Evolutionary conservation across 352 stramenopile species (phyloP).

Genomic region (Pythium sp.): DNA sequence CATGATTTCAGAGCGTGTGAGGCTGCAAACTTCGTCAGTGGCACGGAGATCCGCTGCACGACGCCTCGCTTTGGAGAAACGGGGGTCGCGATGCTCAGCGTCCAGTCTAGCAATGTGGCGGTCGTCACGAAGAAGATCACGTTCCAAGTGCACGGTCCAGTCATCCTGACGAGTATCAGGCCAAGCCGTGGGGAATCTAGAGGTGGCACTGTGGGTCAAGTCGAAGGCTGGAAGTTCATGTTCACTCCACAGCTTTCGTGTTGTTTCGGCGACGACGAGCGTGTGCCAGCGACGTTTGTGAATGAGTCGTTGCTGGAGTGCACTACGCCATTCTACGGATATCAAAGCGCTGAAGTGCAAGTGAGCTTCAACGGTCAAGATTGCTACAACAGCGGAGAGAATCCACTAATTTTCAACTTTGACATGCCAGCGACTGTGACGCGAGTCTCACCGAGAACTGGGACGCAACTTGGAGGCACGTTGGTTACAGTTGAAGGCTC

Average conservation of each 20-base stretch:
- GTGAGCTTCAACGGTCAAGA: conserved; percentile 63
- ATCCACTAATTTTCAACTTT: conserved; percentile 42
- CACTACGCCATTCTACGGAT: conserved; percentile 32
- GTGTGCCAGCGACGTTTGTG: conserved; percentile 53
- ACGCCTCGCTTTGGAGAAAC: conserved; percentile 23
- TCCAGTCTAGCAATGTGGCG: conserved; percentile 20
- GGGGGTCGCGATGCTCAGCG: conserved; percentile 18
- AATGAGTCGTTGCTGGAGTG: conserved; percentile 65
- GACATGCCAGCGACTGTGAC: conserved; percentile 25
- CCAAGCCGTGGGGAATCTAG: conserved; percentile 26
- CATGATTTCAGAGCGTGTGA: conserved; percentile 18
- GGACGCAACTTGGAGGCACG: conserved; percentile 52
- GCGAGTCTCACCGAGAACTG: conserved; percentile 30
- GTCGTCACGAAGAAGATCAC: conserved; percentile 12
- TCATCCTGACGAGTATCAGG: conserved; percentile 25
- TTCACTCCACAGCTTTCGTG: conserved; percentile 55
- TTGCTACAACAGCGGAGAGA: conserved; percentile 35
- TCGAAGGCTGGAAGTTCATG: conserved; percentile 52
- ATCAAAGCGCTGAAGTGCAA: conserved; percentile 22
- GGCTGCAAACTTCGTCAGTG: conserved; percentile 29
- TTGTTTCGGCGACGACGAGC: conserved; percentile 51
- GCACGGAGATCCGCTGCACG: conserved; percentile 29
- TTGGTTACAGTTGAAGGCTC: conserved; percentile 34
- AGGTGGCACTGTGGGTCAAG: conserved; percentile 40
- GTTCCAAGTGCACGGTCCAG: conserved; percentile 29